phyloP scores from a whole-genome alignment of 257 asterid genomes.

The Solanum chmielewskii region DNA sequence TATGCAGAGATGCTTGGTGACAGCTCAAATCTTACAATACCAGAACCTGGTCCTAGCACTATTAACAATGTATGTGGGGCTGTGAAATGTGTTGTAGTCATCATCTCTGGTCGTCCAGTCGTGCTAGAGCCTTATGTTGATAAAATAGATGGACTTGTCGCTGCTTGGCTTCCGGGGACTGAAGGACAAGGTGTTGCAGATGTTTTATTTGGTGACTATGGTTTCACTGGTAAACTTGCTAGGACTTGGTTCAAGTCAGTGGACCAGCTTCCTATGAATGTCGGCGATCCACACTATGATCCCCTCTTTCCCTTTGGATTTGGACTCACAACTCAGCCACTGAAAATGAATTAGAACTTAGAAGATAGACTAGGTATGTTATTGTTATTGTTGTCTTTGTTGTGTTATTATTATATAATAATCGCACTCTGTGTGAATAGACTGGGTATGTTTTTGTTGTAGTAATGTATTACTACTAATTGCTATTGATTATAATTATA shows the following conservation, averaged over 20 bases:
- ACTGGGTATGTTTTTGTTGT: neutral
- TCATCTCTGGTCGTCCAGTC: neutral
- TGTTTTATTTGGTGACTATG: neutral
- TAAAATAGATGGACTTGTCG: neutral
- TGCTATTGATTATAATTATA: neutral
- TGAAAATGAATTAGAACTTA: neutral
- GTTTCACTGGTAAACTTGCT: neutral
- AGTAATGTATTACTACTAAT: neutral
- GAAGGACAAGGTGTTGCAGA: neutral
- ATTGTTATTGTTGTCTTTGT: neutral
- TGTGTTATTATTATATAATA: too few relatives aligned
- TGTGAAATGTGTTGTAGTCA: slow-evolving; percentile 1
- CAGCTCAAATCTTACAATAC: slow-evolving; percentile 4
- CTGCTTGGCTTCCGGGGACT: slow-evolving; percentile 7
- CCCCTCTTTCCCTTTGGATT: slow-evolving; percentile 6
- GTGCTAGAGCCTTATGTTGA: neutral
- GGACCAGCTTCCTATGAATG: slow-evolving; percentile 1
- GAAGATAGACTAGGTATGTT: neutral
- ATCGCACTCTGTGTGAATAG: neutral
- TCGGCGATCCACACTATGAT: neutral
- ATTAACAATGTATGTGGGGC: neutral
- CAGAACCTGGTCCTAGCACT: slow-evolving; percentile 3
- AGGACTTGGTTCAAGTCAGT: neutral
- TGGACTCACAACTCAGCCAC: neutral
- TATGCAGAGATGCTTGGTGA: slow-evolving; percentile 2